Evolutionary conservation across 2,329 filamentous ascomycete species (phyloP).

Genomic region (Neobulgaria alba): DNA sequence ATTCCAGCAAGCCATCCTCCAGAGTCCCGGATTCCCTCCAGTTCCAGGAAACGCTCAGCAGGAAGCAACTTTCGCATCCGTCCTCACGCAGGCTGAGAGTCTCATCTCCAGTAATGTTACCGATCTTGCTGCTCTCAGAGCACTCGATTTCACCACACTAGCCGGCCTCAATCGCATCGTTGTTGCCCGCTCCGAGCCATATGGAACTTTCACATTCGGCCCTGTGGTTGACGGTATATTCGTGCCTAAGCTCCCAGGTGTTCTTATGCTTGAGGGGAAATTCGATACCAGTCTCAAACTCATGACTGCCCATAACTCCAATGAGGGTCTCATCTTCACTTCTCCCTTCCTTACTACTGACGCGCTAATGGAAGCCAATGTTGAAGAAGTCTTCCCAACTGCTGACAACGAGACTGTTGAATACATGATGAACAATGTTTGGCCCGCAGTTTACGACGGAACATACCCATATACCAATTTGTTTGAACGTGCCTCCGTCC

Average conservation of each 20-base stretch:
- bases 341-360: conserved; percentile 24
- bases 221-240: conserved; percentile 43
- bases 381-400: conserved; percentile 11
- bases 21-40: conserved; percentile 21
- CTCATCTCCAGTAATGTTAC: conserved; percentile 11
- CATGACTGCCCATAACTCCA: conserved; percentile 36
- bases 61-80: conserved; percentile 13
- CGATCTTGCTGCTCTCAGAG: conserved; percentile 9
- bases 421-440: conserved; percentile 37
- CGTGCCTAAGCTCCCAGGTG: conserved; percentile 37
- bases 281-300: conserved; percentile 37
- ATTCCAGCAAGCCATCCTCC: conserved; percentile 33
- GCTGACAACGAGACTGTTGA: conserved; percentile 10
- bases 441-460: conserved; percentile 39
- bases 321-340: conserved; percentile 36
- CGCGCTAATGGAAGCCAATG: conserved; percentile 7
- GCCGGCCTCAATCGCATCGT: conserved; percentile 15
- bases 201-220: conserved; percentile 35
- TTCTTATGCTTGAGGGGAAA: conserved; percentile 34
- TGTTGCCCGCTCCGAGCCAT: conserved; percentile 18
- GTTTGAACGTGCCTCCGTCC: conserved; percentile 34
- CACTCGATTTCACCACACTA: conserved; percentile 9
- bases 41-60: conserved; percentile 4
- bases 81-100: conserved; percentile 11
- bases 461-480: conserved; percentile 36